Conservation (phyloP, 495 filamentous ascomycete genomes). For the Aspergillus wentii region DNA sequence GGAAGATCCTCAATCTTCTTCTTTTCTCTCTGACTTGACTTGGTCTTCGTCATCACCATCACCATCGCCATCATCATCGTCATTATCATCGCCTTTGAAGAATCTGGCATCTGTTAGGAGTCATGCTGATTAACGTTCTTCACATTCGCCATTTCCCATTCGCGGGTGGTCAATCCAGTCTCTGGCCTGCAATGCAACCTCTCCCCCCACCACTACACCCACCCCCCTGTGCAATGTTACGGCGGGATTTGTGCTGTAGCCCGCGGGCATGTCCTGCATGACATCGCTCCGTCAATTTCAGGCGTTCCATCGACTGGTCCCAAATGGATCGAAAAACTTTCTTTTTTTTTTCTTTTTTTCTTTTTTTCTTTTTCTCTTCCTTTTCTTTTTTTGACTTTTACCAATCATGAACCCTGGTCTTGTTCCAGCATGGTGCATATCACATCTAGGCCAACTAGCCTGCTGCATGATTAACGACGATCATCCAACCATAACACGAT, state of each 20-base stretch:
- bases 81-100: too few species aligned
- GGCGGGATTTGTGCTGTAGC: constrained; percentile 19
- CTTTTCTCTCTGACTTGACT: too few species aligned
- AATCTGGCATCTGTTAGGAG: too few species aligned
- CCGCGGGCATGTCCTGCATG: constrained; percentile 20
- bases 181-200: constrained; percentile 18
- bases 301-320: constrained; percentile 1
- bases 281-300: constrained; percentile 14
- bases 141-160: too few species aligned
- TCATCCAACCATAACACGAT: too few species aligned
- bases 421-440: constrained; percentile 13
- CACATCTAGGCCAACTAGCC: constrained; percentile 20
- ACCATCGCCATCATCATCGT: too few species aligned
- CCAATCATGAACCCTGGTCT: constrained; percentile 12
- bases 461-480: constrained; percentile 18
- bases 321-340: constrained; percentile 8
- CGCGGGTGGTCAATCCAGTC: too few species aligned
- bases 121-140: too few species aligned
- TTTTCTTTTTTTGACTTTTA: too few species aligned
- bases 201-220: constrained; percentile 1
- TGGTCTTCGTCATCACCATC: too few species aligned
- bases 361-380: neutral
- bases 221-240: constrained; percentile 19
- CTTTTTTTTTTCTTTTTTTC: neutral
- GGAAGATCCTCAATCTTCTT: too few species aligned